These are phyloP conservation scores for Scopulariopsis brevicaulis DNA, from an alignment of 2,329 filamentous ascomycete species.

Conservation along the genomic window DNA sequence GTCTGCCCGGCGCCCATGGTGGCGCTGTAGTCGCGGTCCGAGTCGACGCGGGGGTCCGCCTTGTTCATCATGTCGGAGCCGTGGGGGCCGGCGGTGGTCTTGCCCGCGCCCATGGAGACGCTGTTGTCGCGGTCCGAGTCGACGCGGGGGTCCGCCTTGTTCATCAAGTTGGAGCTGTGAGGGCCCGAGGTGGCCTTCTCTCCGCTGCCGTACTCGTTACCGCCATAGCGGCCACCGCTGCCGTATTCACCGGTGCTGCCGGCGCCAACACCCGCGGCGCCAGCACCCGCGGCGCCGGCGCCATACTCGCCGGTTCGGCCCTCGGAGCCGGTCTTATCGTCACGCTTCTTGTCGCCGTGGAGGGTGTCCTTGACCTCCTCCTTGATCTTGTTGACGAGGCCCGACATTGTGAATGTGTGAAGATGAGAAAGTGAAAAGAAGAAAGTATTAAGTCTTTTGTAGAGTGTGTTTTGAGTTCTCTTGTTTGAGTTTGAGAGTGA, in stretches of 20 bases:
- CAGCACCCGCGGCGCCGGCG: too few relatives aligned
- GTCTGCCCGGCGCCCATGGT: constrained; percentile 43
- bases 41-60: constrained; percentile 42
- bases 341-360: neutral
- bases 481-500: neutral
- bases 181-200: constrained; percentile 15
- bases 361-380: neutral
- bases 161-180: constrained; percentile 39
- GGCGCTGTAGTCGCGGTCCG: constrained; percentile 40
- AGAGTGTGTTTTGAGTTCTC: neutral
- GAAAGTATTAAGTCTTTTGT: neutral
- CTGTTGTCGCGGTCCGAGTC: constrained; percentile 43
- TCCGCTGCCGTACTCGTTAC: neutral
- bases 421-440: neutral
- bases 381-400: constrained; percentile 1
- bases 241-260: neutral
- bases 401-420: neutral
- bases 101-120: constrained; percentile 28
- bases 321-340: neutral
- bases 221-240: neutral
- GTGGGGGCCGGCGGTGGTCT: constrained; percentile 26
- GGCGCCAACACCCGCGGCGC: too few relatives aligned
- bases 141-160: constrained; percentile 44
- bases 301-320: neutral
- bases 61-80: constrained; percentile 42